Percentiles rank a stretch among this genome's conserved stretches.
Evolutionary conservation across 108 stramenopile species (phyloP).

Genomic region (Mediolabrus comicus): DNA sequence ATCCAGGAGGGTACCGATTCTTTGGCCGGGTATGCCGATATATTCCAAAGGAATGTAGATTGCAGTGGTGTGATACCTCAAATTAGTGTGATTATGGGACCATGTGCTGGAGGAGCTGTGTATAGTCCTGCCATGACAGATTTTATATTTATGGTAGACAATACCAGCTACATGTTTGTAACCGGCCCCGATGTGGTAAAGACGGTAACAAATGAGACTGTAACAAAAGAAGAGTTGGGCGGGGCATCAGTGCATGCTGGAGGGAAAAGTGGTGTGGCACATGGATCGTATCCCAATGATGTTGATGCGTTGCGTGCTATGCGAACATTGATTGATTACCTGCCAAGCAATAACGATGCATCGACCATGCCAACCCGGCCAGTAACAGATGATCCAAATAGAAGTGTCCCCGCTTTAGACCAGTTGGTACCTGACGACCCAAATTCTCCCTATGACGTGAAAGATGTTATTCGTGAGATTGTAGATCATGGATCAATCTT

Average conservation of each 20-base stretch:
- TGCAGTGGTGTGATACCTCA: conserved; percentile 95
- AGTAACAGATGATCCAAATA: conserved; percentile 76
- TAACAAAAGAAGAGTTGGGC: conserved; percentile 98
- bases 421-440: conserved; percentile 97
- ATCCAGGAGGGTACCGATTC: conserved; percentile 99
- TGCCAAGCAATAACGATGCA: conserved; percentile 92
- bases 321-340: conserved; percentile 87
- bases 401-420: conserved; percentile 82
- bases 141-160: conserved; percentile 98
- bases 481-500: conserved; percentile 94
- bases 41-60: conserved; percentile 98
- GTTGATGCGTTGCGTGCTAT: conserved; percentile 90
- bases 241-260: conserved; percentile 91
- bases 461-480: conserved; percentile 81
- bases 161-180: conserved; percentile 98
- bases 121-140: conserved; percentile 99
- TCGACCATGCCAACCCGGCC: conserved; percentile 64
- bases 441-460: conserved; percentile 95
- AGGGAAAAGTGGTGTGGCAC: conserved; percentile 92
- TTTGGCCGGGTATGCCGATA: conserved; percentile 96
- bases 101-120: conserved; percentile 92
- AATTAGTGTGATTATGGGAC: conserved; percentile 95
- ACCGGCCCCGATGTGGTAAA: conserved; percentile 99
- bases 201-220: conserved; percentile 97
- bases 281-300: conserved; percentile 94